Base-by-base conservation (phyloP, 768 basidiomycete genomes). In the Vararia minispora region DNA sequence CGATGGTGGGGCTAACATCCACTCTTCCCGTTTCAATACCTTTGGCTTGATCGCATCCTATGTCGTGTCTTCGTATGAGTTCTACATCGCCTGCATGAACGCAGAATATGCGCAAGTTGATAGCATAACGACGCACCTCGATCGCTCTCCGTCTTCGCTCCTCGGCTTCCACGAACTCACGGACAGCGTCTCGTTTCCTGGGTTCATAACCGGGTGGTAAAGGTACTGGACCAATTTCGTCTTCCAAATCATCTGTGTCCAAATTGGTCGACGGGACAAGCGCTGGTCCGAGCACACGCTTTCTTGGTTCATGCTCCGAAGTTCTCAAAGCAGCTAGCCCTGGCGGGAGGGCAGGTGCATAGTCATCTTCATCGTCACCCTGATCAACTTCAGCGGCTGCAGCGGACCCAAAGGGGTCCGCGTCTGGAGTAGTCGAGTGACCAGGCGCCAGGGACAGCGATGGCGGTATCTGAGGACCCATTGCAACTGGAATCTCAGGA, bases 1-100 rank as follows among this genome's bases (percentile, higher is more conserved):
- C 14, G 80, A 76, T 0, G 95, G 94, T 2, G 94, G 94, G 1
- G 84, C 82, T 31, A 98, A 69, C 95, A 99, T 99, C 95, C 95
- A 99, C 57, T 92, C 91, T 14, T 97, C 88, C 29, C 95, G 76
- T 57, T 88, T 64, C 27, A 76, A 63, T 27, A 72, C 70, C 57
- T 89, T 90, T 9, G 85, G 85, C 49, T 82, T 79, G 9, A 67
- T 61, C 2, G 79, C 82, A 64, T 85, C 89, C 75, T 83, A 49
- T 32, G 14, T 27, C 6, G n/a, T 9, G 23, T n/a, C 14, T 20
- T 18, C 20, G 4, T 7, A 22, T 18, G 26, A 26, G 18, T 16
- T 37, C 23, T 21, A n/a, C 27, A 17, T 26, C 35, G 7, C 13
- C 23, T 11, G 25, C 26, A 30, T 26, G 30, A 11, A 30, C 18